Base-by-base conservation (phyloP, 2,329 filamentous ascomycete genomes). In the Dothistroma septosporum region DNA sequence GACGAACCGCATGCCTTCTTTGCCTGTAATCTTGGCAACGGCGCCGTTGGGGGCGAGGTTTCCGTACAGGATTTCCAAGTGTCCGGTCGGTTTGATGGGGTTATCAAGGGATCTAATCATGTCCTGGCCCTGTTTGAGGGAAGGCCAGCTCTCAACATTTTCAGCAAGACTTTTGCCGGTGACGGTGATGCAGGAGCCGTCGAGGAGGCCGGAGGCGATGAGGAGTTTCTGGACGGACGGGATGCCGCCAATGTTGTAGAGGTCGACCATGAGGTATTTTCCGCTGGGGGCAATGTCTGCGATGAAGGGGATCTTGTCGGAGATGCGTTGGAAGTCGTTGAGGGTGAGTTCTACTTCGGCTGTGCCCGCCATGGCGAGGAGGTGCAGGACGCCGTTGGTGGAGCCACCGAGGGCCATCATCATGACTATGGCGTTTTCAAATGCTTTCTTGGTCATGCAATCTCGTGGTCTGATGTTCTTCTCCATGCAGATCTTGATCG, bases 11-110 rank as follows among this genome's bases (percentile, higher is more conserved):
- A 92, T 82, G 2, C 93, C 93, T 75, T 97, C 93, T 75, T 97
- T 97, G 37, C 93, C 93, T 0, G 93, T 97, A 75, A 97, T 97
- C 77, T 97, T 97, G 62, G 92, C 92, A 1, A 97, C 92, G 0
- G 92, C 90, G 35, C 93, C 93, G 11, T 87, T 89, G 1, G 93
- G 93, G 2, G 92, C 91, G 33, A 97, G 83, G 74, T 96, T 96
- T 21, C 93, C 93, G 61, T 85, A 84, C 3, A 97, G 83, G 62
- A 97, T 90, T 75, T 93, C 91, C 62, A 97, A 83, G 75, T 97
- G 93, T 48, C 93, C 93, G 0, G 87, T 91, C 1, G 81, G 67
- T 75, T 97, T 97, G 80, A 96, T 93, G 14, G 92, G 92, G 75
- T 92, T 89, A 74, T 83, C 80, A 9, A 97, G 80, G 0, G 89